Conservation (phyloP, 768 basidiomycete species). For the Brasilioporus rufonigricans region DNA sequence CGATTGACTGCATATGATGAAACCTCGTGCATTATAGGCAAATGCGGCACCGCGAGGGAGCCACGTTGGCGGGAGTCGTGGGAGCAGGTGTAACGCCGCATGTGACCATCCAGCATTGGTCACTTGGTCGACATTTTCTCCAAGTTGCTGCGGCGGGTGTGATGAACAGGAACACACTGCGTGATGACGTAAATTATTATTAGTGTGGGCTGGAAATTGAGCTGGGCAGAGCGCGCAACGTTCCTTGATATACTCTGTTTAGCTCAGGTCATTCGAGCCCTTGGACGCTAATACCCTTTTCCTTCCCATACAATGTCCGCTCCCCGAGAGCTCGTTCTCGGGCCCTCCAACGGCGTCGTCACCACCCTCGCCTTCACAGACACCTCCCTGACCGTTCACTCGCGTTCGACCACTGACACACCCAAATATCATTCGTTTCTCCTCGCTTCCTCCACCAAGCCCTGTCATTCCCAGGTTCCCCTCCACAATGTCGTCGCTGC, state of each 20-base stretch:
- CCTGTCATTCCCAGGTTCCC: conserved; percentile 31
- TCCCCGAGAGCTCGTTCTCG: conserved; percentile 21
- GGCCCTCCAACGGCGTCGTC: conserved; percentile 5
- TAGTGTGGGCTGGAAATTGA: background rate
- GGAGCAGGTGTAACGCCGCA: too few relatives aligned
- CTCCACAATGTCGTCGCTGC: conserved; percentile 57
- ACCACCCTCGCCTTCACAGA: conserved; percentile 29
- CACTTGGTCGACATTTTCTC: too few relatives aligned
- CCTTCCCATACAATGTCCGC: conserved; percentile 13
- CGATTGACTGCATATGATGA: too few relatives aligned
- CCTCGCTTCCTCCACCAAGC: conserved; percentile 4
- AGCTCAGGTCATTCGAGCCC: background rate
- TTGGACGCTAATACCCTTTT: too few relatives aligned
- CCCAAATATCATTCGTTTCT: conserved; percentile 7
- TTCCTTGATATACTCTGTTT: conserved; percentile 3
- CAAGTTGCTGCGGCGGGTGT: too few relatives aligned
- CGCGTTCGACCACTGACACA: conserved; percentile 13
- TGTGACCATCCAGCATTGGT: too few relatives aligned
- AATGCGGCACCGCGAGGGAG: too few relatives aligned
- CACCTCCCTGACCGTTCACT: conserved; percentile 25
- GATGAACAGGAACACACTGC: background rate
- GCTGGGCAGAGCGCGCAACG: background rate
- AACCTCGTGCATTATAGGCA: too few relatives aligned
- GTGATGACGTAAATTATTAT: background rate
- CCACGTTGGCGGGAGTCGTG: too few relatives aligned